phyloP scores from a whole-genome alignment of 768 basidiomycete species.

The Panaeolus cyanescens region DNA sequence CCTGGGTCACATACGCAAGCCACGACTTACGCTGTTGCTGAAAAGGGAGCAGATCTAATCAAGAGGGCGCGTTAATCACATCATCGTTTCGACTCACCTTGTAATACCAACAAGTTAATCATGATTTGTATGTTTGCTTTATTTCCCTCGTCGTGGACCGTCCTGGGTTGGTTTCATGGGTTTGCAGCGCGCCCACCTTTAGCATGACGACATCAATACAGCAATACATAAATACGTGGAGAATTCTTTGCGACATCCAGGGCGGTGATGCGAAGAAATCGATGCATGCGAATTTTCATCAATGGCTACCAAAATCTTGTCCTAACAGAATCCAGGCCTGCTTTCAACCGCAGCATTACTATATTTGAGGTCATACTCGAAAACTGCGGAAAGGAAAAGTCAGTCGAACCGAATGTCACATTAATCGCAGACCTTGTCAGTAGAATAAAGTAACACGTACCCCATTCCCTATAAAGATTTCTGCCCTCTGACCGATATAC shows the following conservation, averaged over 20 bases:
- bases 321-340: slow-evolving; percentile 26
- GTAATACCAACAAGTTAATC: too few relatives aligned
- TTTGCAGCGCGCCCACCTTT: too few relatives aligned
- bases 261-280: too few relatives aligned
- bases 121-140: too few relatives aligned
- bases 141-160: too few relatives aligned
- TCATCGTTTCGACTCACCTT: too few relatives aligned
- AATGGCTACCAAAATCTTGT: slow-evolving; percentile 32
- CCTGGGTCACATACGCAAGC: slow-evolving; percentile 20
- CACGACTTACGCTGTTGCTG: slow-evolving; percentile 21
- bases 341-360: slow-evolving; percentile 33
- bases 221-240: too few relatives aligned
- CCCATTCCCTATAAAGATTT: slow-evolving; percentile 72
- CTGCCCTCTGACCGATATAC: slow-evolving; percentile 64
- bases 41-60: background rate
- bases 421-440: background rate
- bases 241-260: too few relatives aligned
- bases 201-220: too few relatives aligned
- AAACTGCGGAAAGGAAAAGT: slow-evolving; percentile 32
- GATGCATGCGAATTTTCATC: too few relatives aligned
- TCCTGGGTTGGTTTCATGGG: too few relatives aligned
- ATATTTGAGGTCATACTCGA: slow-evolving; percentile 39
- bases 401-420: too few relatives aligned
- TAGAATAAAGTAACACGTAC: slow-evolving; percentile 38
- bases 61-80: background rate